Evolutionary conservation across 164 flowering plant species (phyloP), one percentile per base, ranked within the genome.

Genomic region (Cinnamomum chago): DNA sequence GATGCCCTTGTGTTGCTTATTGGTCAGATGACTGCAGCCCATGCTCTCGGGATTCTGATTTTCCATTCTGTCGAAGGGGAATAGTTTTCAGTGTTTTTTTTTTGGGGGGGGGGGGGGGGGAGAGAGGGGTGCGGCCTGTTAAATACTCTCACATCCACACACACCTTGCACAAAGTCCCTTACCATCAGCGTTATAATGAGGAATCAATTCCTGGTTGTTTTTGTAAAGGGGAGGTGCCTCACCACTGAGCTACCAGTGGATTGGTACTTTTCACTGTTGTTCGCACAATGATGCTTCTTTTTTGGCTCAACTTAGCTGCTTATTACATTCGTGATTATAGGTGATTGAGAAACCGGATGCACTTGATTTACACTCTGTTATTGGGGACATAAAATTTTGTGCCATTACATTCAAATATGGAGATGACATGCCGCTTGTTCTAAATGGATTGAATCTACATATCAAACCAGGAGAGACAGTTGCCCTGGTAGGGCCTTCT

Each of bases 401-500:
- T 78, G 79, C 77, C 73, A 75, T 96, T 79, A 88, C 91, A 69
- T 94, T 96, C 76, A 82, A 68, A 72, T 96, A 96, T 75, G 85
- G 85, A 50, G 94, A 93, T 3, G 76, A 79, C 65, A 74, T 73
- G 81, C 90, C 95, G 40, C 87, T 83, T 79, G 82, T 96, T 75
- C 85, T 96, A 80, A 78, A 87, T 78, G 83, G 85, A 6, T 78
- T 96, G 79, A 77, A 89, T 79, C 94, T 96, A 70, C 95, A 94
- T 80, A 84, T 96, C 28, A 88, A 83, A 83, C 88, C 97, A 69
- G 98, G 98, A 74, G 97, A 94, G 83, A 94, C 90, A 28, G 82
- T 96, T 79, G 98, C 98, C 72, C 81, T 96, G 70, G 86, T 91
- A 71, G 99, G 99, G 24, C 98, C 97, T 25, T 96, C 99, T 67